phyloP scores from a whole-genome alignment of 805 yeast genomes.

The Myxozyma monticola region DNA sequence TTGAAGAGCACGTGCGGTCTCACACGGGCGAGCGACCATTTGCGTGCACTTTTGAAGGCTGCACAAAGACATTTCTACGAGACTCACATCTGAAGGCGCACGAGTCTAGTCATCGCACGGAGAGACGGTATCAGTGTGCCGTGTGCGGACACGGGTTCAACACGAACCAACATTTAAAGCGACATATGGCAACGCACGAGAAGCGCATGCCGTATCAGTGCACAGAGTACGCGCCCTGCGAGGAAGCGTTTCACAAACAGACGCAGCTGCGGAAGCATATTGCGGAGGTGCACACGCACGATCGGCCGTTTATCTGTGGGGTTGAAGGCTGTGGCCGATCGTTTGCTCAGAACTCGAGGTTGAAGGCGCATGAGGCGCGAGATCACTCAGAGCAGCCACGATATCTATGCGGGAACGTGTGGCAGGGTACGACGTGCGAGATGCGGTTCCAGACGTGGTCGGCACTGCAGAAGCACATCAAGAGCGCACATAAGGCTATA shows the following conservation, averaged over 20 bases:
- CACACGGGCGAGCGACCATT: constrained; percentile 83
- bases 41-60: constrained; percentile 53
- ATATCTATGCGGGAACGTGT: constrained; percentile 29
- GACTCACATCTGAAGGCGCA: constrained; percentile 83
- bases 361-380: constrained; percentile 65
- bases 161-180: constrained; percentile 72
- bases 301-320: constrained; percentile 45
- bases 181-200: constrained; percentile 83
- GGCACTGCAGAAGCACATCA: constrained; percentile 67
- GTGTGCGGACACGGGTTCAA: constrained; percentile 81
- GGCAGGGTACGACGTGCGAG: constrained; percentile 45
- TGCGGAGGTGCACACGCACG: constrained; percentile 57
- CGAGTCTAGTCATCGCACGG: constrained; percentile 38
- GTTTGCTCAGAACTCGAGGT: constrained; percentile 63
- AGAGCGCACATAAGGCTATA: constrained; percentile 69
- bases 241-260: constrained; percentile 68
- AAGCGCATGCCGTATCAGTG: constrained; percentile 57
- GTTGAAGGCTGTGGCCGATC: constrained; percentile 65
- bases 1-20: constrained; percentile 76
- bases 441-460: constrained; percentile 68
- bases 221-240: constrained; percentile 56
- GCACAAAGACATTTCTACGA: constrained; percentile 67
- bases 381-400: constrained; percentile 50
- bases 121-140: constrained; percentile 41
- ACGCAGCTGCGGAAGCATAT: constrained; percentile 75